Evolutionary conservation across 2,329 filamentous ascomycete genomes (phyloP), one percentile per base, ranked within the genome.

Genomic region (Exophiala spinifera): DNA sequence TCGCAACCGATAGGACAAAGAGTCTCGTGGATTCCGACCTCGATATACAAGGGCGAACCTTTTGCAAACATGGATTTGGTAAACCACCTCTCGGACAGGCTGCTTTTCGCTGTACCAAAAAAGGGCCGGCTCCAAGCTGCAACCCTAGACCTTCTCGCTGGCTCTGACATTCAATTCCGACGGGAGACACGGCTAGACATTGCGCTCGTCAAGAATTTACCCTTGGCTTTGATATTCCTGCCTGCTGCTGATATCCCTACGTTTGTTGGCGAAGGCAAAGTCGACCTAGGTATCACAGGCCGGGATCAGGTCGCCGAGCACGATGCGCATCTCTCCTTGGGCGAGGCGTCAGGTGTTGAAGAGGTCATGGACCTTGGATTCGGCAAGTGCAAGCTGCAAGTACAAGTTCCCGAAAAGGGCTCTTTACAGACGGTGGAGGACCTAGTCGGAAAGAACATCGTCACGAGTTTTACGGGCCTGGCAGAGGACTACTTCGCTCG

Each of bases 51-150:
- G 28, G 11, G 11, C 6, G 39, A 17, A 19, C 39, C 39, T 7
- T 42, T 42, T 19, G 15, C 39, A 13, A 17, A 34, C 44, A 84
- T 84, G 81, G 81, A 84, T 77, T 75, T 84, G 55, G 81, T 84
- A 56, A 83, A 84, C 68, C 79, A 81, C 77, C 81, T 96, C 70
- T 90, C 94, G 79, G 91, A 92, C 69, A 88, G 94, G 63, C 82
- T 97, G 53, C 83, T 97, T 60, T 96, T 99, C 70, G 94, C 94
- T 59, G 89, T 99, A n/a, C 94, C 94, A 57, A 99, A 99, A 78
- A 99, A 99, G 87, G 94, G 94, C 61, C 89, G 94, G 53, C 85
- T 99, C 51, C 88, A 96, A 74, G 83, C 90, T 74, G 84, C 89
- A 55, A 85, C 89, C 51, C 83, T 99, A 47, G 91, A 97, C 71